A percentile compares a stretch with the other conserved stretches of the same genome.
These are phyloP conservation scores for Xylaria flabelliformis DNA, from an alignment of 495 filamentous ascomycete genomes.

Conservation along the genomic window DNA sequence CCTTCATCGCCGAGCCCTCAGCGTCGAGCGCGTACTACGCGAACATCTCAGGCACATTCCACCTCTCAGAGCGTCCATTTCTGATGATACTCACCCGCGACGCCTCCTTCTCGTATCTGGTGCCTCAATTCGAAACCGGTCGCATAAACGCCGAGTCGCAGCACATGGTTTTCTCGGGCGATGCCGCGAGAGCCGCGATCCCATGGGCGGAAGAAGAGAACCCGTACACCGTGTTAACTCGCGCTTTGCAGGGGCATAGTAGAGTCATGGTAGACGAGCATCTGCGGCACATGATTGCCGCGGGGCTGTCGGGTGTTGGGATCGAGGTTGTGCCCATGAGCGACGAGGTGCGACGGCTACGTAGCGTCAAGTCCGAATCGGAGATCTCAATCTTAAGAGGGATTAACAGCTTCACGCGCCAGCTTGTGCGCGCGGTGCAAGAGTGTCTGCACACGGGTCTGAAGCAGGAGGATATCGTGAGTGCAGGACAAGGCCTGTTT, in stretches of 20 bases:
- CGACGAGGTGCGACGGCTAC: constrained; percentile 29
- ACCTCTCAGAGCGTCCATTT: constrained; percentile 39
- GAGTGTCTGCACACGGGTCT: constrained; percentile 37
- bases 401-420: constrained; percentile 36
- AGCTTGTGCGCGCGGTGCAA: constrained; percentile 35
- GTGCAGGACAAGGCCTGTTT: constrained; percentile 32
- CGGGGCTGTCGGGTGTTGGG: constrained; percentile 32
- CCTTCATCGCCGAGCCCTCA: constrained; percentile 40
- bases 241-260: not conserved
- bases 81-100: constrained; percentile 33
- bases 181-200: constrained; percentile 27
- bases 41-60: constrained; percentile 37
- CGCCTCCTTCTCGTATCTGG: constrained; percentile 36
- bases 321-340: constrained; percentile 35
- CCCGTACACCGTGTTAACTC: constrained; percentile 35
- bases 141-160: constrained; percentile 31
- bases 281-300: constrained; percentile 37
- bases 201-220: constrained; percentile 35
- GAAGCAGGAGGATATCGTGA: constrained; percentile 34
- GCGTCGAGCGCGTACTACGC: constrained; percentile 37
- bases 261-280: constrained; percentile 43
- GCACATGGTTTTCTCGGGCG: constrained; percentile 35
- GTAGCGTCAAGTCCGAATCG: constrained; percentile 36
- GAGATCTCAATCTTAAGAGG: constrained; percentile 35
- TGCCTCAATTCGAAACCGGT: constrained; percentile 37